Base-by-base conservation (phyloP, 73 alveolate genomes). In the Paraurostyla sp. region DNA sequence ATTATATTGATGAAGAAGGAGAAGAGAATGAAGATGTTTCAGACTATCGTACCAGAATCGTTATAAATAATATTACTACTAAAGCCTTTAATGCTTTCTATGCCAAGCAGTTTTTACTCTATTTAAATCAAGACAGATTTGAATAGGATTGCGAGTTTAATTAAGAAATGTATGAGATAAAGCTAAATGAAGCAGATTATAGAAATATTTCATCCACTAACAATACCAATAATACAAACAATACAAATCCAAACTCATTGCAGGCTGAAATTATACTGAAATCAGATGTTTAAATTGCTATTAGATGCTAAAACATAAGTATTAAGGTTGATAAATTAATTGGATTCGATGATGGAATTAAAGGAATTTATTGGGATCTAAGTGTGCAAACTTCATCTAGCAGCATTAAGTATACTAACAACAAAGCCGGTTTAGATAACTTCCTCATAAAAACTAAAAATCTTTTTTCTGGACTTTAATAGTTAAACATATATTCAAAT, bases 251-350 rank as follows among this genome's bases (percentile, higher is more conserved):
- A 16, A 27, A 60, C 22, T 6, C 32, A 6, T 2, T 3, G 25
- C 25, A 27, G 15, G 43, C 50, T 25, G 32, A 25, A 6, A 32
- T 27, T 30, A 22, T 32, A 60, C 4, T 22, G 35, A 60, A 60
- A 60, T 45, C 30, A 27, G 32, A 15, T 18, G 23, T 20, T 18
- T 7, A 27, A 6, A 6, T 35, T 20, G 69, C 69, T 20, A n/a
- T 60, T 7, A 60, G 78, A 60, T 60, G 78, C 49, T 60, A 60
- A 23, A 60, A 60, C 22, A n/a, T 60, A 13, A 25, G 51, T 30
- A 50, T 60, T 4, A 16, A 9, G 7, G 22, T 60, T 7, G 22
- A 20, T 7, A 60, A 60, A 6, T 9, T 13, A 6, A 27, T 50
- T 60, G 78, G 78, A 60, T 60, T 60, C 22, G 30, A 25, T 3